Conservation (phyloP, 345 rosid genomes). For the Sonneratia caseolaris region DNA sequence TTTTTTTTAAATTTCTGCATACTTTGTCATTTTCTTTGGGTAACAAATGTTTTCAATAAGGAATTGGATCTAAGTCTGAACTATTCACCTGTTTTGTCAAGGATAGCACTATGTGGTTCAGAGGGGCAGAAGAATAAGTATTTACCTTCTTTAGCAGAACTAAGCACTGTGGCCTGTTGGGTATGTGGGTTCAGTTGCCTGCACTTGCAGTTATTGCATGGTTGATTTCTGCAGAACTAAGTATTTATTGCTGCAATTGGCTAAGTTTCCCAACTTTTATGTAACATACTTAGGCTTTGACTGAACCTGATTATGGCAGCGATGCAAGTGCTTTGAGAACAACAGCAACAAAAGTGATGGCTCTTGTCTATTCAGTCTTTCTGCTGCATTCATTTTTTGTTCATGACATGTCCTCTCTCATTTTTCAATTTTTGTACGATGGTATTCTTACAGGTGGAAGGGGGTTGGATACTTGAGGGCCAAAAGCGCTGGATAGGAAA, state of each 20-base stretch:
- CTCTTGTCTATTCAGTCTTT: conserved; percentile 8
- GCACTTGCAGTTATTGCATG: neutral
- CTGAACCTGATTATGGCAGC: conserved; percentile 94
- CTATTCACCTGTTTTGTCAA: conserved; percentile 22
- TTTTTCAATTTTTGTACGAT: neutral
- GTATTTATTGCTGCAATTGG: conserved; percentile 1
- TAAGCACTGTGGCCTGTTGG: conserved; percentile 74
- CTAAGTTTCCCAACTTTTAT: conserved; percentile 1
- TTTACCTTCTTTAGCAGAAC: conserved; percentile 75
- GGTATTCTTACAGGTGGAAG: conserved; percentile 44
- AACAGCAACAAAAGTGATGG: conserved; percentile 70
- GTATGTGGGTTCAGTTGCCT: conserved; percentile 28
- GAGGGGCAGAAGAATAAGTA: conserved; percentile 78
- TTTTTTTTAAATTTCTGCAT: neutral
- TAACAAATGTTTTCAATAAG: neutral
- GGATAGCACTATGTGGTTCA: conserved; percentile 80
- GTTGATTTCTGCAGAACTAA: neutral
- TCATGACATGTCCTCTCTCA: neutral
- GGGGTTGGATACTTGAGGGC: conserved; percentile 88
- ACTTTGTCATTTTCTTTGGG: neutral
- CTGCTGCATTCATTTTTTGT: neutral
- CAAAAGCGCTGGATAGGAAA: conserved; percentile 99
- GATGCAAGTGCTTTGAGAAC: conserved; percentile 82
- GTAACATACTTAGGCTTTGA: conserved; percentile 53
- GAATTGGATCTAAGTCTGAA: neutral